A percentile compares a stretch with the other conserved stretches of the same genome.
phyloP scores from a whole-genome alignment of 2,329 filamentous ascomycete species.

The Botrytis medusae region DNA sequence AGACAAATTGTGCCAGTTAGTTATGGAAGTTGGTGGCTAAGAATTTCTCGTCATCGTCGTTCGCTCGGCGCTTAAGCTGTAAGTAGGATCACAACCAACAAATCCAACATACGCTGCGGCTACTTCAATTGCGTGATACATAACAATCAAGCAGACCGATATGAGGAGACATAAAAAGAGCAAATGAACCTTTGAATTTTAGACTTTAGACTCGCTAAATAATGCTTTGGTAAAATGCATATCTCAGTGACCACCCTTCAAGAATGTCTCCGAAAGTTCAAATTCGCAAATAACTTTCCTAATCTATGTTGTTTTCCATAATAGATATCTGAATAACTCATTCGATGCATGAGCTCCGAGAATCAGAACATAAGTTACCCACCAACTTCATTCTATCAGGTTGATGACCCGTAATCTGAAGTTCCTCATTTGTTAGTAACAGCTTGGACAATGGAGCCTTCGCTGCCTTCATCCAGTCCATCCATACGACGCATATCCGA shows the following conservation, averaged over 20 bases:
- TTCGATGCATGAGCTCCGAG: background rate
- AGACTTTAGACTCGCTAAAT: background rate
- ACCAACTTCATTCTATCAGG: background rate
- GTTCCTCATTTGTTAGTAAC: constrained; percentile 29
- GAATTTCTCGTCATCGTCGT: background rate
- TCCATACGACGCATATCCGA: constrained; percentile 59
- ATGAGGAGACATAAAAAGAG: too few species aligned
- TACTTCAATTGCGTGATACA: background rate
- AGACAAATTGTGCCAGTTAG: background rate
- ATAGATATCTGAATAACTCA: background rate
- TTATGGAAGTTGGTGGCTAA: background rate
- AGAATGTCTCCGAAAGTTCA: background rate
- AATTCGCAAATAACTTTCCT: background rate
- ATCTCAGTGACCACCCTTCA: background rate
- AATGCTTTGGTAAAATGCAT: background rate
- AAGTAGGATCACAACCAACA: background rate
- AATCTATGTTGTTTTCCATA: background rate
- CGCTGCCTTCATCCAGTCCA: constrained; percentile 49
- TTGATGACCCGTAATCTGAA: too few species aligned
- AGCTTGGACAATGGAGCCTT: constrained; percentile 42
- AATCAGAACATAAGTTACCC: background rate
- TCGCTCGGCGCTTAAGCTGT: background rate
- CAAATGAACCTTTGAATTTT: background rate
- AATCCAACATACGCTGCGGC: background rate
- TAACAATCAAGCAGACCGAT: background rate